These are phyloP conservation scores for Rhynchosporium secalis DNA, from an alignment of 2,329 filamentous ascomycete species.

Conservation along the genomic window DNA sequence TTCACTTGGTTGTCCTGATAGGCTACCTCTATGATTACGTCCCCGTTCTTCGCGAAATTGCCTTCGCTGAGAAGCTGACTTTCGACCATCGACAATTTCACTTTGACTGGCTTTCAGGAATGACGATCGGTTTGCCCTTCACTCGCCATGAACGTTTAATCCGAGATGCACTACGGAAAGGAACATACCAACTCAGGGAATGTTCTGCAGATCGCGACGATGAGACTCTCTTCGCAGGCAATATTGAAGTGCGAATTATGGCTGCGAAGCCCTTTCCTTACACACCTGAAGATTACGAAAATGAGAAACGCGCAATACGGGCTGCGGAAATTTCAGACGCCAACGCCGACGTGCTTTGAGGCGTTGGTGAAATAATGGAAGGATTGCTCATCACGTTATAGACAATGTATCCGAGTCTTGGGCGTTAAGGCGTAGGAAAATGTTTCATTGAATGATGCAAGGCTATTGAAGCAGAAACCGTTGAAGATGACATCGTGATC, in stretches of 20 bases:
- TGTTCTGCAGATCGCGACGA: slow-evolving; percentile 41
- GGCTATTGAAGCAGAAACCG: no score
- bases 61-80: background rate
- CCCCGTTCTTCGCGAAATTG: background rate
- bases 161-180: slow-evolving; percentile 14
- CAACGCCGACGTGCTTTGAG: no score
- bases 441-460: no score
- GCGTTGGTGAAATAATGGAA: no score
- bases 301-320: background rate
- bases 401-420: no score
- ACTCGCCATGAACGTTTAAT: background rate
- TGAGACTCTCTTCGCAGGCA: slow-evolving; percentile 53
- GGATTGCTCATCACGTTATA: no score
- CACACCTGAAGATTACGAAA: background rate
- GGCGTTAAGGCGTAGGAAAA: no score
- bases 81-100: background rate
- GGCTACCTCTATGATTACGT: background rate
- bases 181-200: slow-evolving; percentile 16
- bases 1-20: background rate
- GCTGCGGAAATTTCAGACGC: no score
- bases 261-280: background rate
- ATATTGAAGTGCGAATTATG: slow-evolving; percentile 38
- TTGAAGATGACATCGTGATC: no score
- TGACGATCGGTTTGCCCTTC: background rate
- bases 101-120: background rate